Evolutionary conservation across 2,329 filamentous ascomycete genomes (phyloP).

Genomic region (Cyphellophora attinorum): DNA sequence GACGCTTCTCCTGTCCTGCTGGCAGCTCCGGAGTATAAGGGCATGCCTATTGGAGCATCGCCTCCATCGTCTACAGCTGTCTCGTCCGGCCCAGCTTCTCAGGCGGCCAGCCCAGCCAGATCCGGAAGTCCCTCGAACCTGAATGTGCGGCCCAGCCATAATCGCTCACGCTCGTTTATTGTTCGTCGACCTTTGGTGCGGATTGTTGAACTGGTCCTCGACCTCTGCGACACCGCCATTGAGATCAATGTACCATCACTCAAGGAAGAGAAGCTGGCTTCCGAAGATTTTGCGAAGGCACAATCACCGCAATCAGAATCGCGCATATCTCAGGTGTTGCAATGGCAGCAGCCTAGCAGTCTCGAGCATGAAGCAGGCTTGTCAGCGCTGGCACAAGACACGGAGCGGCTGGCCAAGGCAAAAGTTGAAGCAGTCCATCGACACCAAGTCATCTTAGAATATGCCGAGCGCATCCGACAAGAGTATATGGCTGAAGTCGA

Average conservation of each 20-base stretch:
- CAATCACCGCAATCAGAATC: slow-evolving; percentile 95
- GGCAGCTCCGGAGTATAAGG: slow-evolving; percentile 69
- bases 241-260: slow-evolving; percentile 92
- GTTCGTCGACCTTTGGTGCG: slow-evolving; percentile 80
- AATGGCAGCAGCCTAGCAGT: slow-evolving; percentile 91
- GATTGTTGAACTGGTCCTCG: slow-evolving; percentile 88
- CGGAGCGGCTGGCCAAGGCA: slow-evolving; percentile 68
- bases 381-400: slow-evolving; percentile 79
- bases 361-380: slow-evolving; percentile 89
- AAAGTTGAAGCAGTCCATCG: slow-evolving; percentile 92
- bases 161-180: slow-evolving; percentile 81
- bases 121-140: slow-evolving; percentile 51
- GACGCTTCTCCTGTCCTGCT: slow-evolving; percentile 28
- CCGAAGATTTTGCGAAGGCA: slow-evolving; percentile 69
- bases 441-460: slow-evolving; percentile 87
- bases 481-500: slow-evolving; percentile 90
- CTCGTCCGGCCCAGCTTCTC: slow-evolving; percentile 58
- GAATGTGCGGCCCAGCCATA: slow-evolving; percentile 72
- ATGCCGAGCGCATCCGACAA: slow-evolving; percentile 86
- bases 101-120: slow-evolving; percentile 48
- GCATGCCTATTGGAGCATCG: slow-evolving; percentile 60
- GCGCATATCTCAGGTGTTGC: slow-evolving; percentile 82
- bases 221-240: slow-evolving; percentile 88
- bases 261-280: slow-evolving; percentile 63
- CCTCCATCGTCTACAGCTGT: slow-evolving; percentile 59